Conservation (phyloP, 2,329 filamentous ascomycete species). For the Neobulgaria alba region DNA sequence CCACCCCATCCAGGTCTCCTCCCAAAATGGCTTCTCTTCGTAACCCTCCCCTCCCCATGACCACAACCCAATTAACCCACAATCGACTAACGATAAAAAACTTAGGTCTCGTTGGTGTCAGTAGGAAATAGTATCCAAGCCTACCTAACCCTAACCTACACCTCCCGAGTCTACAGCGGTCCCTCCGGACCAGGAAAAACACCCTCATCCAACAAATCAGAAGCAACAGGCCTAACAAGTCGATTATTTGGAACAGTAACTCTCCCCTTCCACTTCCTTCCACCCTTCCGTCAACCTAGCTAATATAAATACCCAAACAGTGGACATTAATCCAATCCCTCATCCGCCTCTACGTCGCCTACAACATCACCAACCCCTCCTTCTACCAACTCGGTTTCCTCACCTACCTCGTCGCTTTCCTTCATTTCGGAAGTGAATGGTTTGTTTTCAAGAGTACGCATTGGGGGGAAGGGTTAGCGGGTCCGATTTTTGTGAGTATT, state of each 20-base stretch:
- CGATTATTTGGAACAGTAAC: conserved; percentile 3
- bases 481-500: conserved; percentile 45
- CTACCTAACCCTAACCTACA: conserved; percentile 71
- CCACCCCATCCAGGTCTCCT: conserved; percentile 39
- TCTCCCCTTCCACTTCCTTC: conserved; percentile 55
- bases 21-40: conserved; percentile 58
- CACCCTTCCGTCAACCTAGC: conserved; percentile 51
- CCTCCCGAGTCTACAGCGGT: conserved; percentile 77
- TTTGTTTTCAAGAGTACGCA: conserved; percentile 68
- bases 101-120: conserved; percentile 71
- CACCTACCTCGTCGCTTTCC: conserved; percentile 55
- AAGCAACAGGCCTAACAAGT: conserved; percentile 43
- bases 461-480: conserved; percentile 47
- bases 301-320: background rate
- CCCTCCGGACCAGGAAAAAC: conserved; percentile 20
- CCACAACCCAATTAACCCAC: background rate
- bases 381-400: conserved; percentile 56
- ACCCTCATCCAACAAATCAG: conserved; percentile 44
- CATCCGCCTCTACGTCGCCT: conserved; percentile 58
- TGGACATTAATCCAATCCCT: conserved; percentile 35
- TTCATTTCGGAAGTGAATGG: conserved; percentile 59
- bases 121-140: conserved; percentile 80
- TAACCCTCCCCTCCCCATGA: conserved; percentile 30
- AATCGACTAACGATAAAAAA: conserved; percentile 1
- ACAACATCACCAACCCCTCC: conserved; percentile 49